Evolutionary conservation across 129 eudicot species (phyloP), one percentile per base, ranked within the genome.

Genomic region (Arctium minus): DNA sequence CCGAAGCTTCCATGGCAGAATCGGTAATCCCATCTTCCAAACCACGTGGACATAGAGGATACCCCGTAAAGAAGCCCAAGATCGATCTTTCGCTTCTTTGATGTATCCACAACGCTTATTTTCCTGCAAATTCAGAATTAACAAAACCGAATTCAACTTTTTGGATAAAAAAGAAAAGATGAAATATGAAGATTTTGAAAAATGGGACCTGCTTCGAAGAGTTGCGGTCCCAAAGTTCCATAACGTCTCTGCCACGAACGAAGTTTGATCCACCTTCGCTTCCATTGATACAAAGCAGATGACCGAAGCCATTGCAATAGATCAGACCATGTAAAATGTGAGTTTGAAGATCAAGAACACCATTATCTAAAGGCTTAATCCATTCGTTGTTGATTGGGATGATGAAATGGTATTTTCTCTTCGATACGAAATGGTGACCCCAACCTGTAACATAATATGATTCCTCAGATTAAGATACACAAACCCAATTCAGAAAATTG

Each of bases 231-330:
- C 99, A 96, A 15, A 96, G 12, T 98, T 22, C 27, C 27, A 22
- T 22, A 22, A 22, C 27, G 27, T 22, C 27, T 22, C 27, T 22
- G 27, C 27, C 99, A 74, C 56, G 84, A 1, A 96, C 35, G 81
- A 68, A 80, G 60, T 86, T 90, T 10, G 98, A 96, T 53, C 98
- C 99, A 7, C 98, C 98, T 83, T 93, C 97, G 3, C 86, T 88
- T 31, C 99, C 99, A 86, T 96, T 96, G 70, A 96, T 88, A 44
- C 92, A 90, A 10, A 93, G 85, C 69, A 96, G 85, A 77, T 96
- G 99, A 2, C 99, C 99, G 48, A 87, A 96, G 11, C 99, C 99
- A 39, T 96, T 96, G 81, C 93, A 86, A 46, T 96, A 98, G 33
- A 96, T 91, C 80, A 93, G 64, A 70, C 99, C 99, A 22, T 96